phyloP scores from a whole-genome alignment of 2,329 filamentous ascomycete genomes.

The Beauveria asiatica region DNA sequence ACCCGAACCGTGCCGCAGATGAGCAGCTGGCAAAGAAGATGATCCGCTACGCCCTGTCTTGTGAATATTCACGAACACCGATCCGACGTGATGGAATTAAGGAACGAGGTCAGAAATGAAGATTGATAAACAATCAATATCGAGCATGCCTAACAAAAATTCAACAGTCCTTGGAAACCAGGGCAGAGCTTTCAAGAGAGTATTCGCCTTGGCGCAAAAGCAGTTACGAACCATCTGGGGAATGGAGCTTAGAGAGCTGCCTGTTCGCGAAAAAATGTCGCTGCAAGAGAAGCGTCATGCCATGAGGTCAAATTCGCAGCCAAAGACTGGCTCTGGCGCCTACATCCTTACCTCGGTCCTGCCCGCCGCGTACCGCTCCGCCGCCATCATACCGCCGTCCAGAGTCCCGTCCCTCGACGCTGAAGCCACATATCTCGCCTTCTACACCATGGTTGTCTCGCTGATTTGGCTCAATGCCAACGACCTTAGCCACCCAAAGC shows the following conservation, averaged over 20 bases:
- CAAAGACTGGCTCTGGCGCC: constrained; percentile 51
- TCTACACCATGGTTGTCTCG: constrained; percentile 74
- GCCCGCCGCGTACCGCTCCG: constrained; percentile 56
- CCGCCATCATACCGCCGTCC: constrained; percentile 60
- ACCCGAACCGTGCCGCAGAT: constrained; percentile 31
- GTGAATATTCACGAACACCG: constrained; percentile 52
- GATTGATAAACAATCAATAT: constrained; percentile 6
- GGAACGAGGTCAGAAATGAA: constrained; percentile 44
- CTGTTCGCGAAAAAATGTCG: constrained; percentile 70
- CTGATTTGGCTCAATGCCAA: constrained; percentile 70
- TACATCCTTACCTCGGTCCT: constrained; percentile 74
- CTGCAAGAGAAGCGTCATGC: constrained; percentile 70
- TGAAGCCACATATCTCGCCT: constrained; percentile 71
- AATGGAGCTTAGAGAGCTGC: constrained; percentile 86
- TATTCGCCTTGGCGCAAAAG: constrained; percentile 70
- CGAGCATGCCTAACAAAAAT: neutral
- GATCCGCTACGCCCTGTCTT: constrained; percentile 59
- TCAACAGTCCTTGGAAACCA: constrained; percentile 61
- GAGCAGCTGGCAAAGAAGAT: constrained; percentile 54
- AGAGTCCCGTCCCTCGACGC: constrained; percentile 54
- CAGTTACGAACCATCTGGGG: constrained; percentile 68
- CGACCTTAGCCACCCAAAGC: constrained; percentile 65
- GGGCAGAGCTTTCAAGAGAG: constrained; percentile 60
- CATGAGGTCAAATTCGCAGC: constrained; percentile 42
- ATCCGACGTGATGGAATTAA: constrained; percentile 55